These are phyloP conservation scores for Prunus dulcis DNA, from an alignment of 306 rosid species.

Conservation along the genomic window DNA sequence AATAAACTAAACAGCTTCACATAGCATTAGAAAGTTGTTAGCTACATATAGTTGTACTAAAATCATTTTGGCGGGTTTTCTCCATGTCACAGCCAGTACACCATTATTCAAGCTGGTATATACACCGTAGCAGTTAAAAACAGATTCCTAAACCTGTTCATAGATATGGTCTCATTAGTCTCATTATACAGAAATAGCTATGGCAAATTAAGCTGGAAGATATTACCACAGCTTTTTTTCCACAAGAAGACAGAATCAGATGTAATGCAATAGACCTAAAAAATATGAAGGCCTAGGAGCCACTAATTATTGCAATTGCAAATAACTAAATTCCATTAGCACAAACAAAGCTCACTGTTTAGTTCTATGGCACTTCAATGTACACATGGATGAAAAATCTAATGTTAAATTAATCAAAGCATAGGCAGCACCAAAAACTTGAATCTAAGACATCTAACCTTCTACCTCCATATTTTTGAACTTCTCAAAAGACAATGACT, in stretches of 20 bases:
- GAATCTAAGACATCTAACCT: neutral
- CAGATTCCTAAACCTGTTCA: too few relatives aligned
- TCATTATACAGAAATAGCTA: neutral
- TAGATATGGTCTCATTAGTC: neutral
- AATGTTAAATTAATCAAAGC: neutral
- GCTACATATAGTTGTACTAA: neutral
- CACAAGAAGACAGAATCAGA: neutral
- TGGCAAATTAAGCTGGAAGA: neutral
- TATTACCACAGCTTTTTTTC: neutral
- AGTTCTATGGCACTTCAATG: neutral
- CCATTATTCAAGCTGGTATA: neutral
- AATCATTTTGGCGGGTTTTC: neutral
- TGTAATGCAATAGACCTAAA: neutral
- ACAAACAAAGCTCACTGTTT: neutral
- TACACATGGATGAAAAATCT: neutral
- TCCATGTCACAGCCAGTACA: neutral
- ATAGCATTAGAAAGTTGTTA: neutral
- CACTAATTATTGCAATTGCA: neutral
- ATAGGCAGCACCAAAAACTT: neutral
- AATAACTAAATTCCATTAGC: neutral
- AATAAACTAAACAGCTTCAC: neutral
- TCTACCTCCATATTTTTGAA: neutral
- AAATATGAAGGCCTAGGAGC: neutral
- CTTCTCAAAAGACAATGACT: neutral
- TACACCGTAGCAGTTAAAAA: neutral